phyloP scores from a whole-genome alignment of 108 stramenopile genomes.

The Aurantiochytrium sp. region DNA sequence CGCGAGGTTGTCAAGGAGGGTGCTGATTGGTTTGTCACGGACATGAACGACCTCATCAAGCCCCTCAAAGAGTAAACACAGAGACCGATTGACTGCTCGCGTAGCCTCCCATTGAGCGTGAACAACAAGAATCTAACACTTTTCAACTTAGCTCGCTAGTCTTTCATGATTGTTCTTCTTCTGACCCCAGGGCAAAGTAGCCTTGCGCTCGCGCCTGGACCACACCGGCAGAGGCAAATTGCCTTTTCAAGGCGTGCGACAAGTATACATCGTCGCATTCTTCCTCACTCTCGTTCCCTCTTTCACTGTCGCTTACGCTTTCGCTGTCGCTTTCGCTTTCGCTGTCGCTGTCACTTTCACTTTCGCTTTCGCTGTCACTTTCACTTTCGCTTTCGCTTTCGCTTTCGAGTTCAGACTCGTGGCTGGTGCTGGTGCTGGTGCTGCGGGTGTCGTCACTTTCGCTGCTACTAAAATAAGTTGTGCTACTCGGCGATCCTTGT shows the following conservation, averaged over 20 bases:
- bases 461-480: not conserved
- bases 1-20: constrained; percentile 71
- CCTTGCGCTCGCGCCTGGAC: not conserved
- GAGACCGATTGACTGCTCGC: not conserved
- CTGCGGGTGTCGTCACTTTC: not conserved
- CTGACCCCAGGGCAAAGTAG: too few relatives aligned
- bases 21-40: constrained; percentile 89
- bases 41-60: constrained; percentile 70
- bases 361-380: not conserved
- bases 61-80: constrained; percentile 34
- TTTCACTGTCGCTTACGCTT: not conserved
- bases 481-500: not conserved
- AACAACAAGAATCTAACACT: not conserved
- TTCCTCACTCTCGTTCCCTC: not conserved
- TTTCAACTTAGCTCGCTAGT: not conserved
- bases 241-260: not conserved
- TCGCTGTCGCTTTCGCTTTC: not conserved
- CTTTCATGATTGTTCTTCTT: too few relatives aligned
- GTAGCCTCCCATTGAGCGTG: not conserved
- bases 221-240: not conserved
- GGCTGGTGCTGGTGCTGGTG: not conserved
- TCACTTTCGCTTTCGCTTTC: not conserved
- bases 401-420: not conserved
- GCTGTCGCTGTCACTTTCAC: not conserved
- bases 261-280: not conserved